These are phyloP conservation scores for Quercus alba DNA, from an alignment of 306 rosid species.

Conservation along the genomic window DNA sequence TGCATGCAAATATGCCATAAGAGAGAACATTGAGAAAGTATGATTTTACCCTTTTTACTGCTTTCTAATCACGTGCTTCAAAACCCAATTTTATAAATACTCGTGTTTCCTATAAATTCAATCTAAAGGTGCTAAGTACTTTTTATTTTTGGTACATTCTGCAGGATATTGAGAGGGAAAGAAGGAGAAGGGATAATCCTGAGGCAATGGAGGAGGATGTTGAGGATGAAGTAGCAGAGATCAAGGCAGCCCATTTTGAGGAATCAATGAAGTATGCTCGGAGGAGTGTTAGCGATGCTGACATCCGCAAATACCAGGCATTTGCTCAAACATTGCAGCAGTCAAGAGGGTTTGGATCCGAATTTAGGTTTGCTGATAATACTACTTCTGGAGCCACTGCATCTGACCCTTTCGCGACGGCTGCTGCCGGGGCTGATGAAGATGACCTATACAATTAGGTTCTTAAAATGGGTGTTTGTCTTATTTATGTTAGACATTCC, in stretches of 20 bases:
- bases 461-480: not conserved
- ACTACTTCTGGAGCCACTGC: conserved; percentile 32
- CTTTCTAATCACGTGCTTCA: not conserved
- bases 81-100: not conserved
- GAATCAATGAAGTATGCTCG: conserved; percentile 98
- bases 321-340: conserved; percentile 99
- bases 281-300: conserved; percentile 94
- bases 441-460: conserved; percentile 93
- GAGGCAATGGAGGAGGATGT: conserved; percentile 97
- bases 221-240: conserved; percentile 86
- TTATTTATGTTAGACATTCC: conserved; percentile 24
- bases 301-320: conserved; percentile 96
- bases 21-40: conserved; percentile 98
- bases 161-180: conserved; percentile 92
- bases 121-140: not conserved
- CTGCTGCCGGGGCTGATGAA: conserved; percentile 82
- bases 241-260: conserved; percentile 93
- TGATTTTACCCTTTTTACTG: not conserved
- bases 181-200: conserved; percentile 79
- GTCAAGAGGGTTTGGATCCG: conserved; percentile 90
- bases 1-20: conserved; percentile 91
- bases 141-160: not conserved
- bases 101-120: not conserved
- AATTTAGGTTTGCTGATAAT: conserved; percentile 77
- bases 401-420: conserved; percentile 70